Base-by-base conservation (phyloP, 495 filamentous ascomycete genomes). In the Penicillium goetzii region DNA sequence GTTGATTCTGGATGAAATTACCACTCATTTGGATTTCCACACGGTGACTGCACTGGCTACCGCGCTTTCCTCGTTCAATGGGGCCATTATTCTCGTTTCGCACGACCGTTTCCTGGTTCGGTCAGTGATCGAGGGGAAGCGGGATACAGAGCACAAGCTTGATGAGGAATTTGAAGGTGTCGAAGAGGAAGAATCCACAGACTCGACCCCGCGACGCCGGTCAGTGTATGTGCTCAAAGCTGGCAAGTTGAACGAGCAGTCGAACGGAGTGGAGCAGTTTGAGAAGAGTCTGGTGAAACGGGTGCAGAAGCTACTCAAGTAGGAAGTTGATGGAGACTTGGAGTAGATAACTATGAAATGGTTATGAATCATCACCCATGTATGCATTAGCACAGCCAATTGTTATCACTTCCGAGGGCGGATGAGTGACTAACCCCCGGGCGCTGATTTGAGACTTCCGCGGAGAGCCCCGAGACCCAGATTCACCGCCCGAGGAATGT, bases 21-120 rank as follows among this genome's bases (percentile, higher is more conserved):
- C 90, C 11, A 96, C 91, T n/a, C 91, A 94, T 77, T 76, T 96
- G 38, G 91, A 96, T 66, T 88, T 87, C 65, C 81, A 92, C 72
- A 91, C 89, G 3, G 89, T 93, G 32, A 82, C 80, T 8, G 90
- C 89, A 5, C 78, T 96, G 43, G 81, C 85, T 3, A 80, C 82
- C 36, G 89, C 87, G 12, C 74, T 96, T 63, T 76, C 83, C 7
- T 78, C 69, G 0, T 94, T 88, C 79, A 81, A 84, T 33, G 91
- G 91, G 0, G 90, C 90, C 0, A 81, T 93, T 4, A 67, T 93
- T 62, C 56, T 92, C 3, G 86, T 94, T 2, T 88, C 85, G 12
- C 91, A 96, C 69, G 91, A 96, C 68, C 82, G 91, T 10, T 96
- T 88, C 78, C 85, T 93, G 62, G 74, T 92, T 47, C 81, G 85